phyloP scores from a whole-genome alignment of 495 filamentous ascomycete genomes.

The Copromyces sp. region DNA sequence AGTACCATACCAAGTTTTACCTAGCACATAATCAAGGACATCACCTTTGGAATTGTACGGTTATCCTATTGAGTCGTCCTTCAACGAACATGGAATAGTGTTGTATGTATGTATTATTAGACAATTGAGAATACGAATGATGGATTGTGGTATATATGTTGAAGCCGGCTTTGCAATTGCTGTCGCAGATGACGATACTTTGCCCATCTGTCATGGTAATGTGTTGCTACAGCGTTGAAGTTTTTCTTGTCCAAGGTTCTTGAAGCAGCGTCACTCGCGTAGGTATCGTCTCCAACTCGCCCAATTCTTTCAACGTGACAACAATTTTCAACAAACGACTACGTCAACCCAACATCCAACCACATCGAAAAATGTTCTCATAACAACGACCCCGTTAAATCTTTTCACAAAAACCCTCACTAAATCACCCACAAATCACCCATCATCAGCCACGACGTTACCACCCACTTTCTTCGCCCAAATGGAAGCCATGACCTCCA shows the following conservation, averaged over 20 bases:
- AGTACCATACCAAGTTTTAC: neutral
- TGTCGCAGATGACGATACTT: neutral
- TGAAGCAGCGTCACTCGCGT: neutral
- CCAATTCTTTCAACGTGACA: neutral
- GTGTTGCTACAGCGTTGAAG: neutral
- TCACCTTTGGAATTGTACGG: neutral
- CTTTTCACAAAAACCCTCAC: neutral
- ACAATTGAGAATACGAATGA: neutral
- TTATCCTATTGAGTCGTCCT: neutral
- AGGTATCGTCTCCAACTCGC: neutral
- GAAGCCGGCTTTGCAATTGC: neutral
- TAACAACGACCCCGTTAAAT: neutral
- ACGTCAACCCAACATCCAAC: neutral
- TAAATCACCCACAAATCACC: neutral
- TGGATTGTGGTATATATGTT: neutral
- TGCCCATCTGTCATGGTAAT: neutral
- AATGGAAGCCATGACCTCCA: neutral
- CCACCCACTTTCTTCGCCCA: neutral
- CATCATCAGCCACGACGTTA: neutral
- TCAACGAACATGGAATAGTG: neutral
- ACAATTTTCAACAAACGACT: neutral
- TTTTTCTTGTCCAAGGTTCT: neutral
- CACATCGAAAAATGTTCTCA: neutral
- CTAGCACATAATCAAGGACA: neutral
- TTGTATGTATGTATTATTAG: neutral